Evolutionary conservation across 192 early-diverging fungal genomes (phyloP).

Genomic region (Dimargaris xerosporica): DNA sequence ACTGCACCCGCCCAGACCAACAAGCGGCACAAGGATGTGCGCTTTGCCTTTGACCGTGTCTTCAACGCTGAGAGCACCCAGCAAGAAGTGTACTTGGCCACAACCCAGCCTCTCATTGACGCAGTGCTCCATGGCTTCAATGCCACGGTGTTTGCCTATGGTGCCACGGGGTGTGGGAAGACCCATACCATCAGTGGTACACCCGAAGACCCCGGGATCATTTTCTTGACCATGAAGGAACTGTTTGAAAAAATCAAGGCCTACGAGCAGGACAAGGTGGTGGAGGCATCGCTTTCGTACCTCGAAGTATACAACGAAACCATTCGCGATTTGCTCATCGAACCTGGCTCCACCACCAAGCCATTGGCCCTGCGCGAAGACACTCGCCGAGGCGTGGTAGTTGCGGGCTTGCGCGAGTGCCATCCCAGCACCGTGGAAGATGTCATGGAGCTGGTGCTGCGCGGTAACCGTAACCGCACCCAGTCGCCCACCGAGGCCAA

Average conservation of each 20-base stretch:
- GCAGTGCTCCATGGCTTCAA: slow-evolving; percentile 67
- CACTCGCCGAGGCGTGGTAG: slow-evolving; percentile 39
- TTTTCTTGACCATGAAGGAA: slow-evolving; percentile 45
- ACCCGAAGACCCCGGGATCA: slow-evolving; percentile 46
- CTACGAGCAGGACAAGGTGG: slow-evolving; percentile 36
- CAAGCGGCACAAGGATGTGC: slow-evolving; percentile 50
- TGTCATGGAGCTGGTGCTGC: slow-evolving; percentile 32
- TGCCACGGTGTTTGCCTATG: slow-evolving; percentile 83
- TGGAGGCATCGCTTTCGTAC: slow-evolving; percentile 63
- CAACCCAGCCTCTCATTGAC: slow-evolving; percentile 48
- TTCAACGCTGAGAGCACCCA: slow-evolving; percentile 56
- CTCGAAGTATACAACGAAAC: slow-evolving; percentile 96
- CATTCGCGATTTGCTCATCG: slow-evolving; percentile 65
- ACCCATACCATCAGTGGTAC: slow-evolving; percentile 71
- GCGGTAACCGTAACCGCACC: slow-evolving; percentile 57
- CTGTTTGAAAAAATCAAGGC: slow-evolving; percentile 35
- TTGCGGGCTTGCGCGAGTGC: slow-evolving; percentile 56
- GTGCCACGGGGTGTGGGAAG: slow-evolving; percentile 71
- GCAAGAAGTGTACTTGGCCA: slow-evolving; percentile 50
- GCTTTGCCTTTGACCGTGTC: slow-evolving; percentile 62
- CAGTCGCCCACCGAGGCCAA: slow-evolving; percentile 62
- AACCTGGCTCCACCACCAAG: slow-evolving; percentile 14
- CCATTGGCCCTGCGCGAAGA: slow-evolving; percentile 64
- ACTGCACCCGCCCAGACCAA: slow-evolving; percentile 38
- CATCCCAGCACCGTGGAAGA: slow-evolving; percentile 32